phyloP scores from a whole-genome alignment of 768 basidiomycete genomes.

The Leccinum pellstonianum region DNA sequence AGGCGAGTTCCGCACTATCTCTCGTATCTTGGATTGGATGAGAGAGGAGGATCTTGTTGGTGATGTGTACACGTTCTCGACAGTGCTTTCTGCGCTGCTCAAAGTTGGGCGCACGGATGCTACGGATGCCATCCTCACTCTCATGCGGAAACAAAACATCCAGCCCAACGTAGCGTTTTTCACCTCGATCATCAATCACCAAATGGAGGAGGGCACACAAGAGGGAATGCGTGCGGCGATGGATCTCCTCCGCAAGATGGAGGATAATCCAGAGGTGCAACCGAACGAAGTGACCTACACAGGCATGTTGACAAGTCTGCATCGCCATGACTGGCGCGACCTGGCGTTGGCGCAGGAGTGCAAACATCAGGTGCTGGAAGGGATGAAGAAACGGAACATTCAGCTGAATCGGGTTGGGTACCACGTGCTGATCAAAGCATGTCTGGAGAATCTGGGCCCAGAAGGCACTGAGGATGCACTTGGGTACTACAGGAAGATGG shows the following conservation, averaged over 20 bases:
- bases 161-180: constrained; percentile 74
- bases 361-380: constrained; percentile 47
- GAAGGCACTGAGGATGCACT: constrained; percentile 57
- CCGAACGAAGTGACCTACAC: constrained; percentile 88
- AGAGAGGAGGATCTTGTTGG: constrained; percentile 52
- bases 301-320: constrained; percentile 68
- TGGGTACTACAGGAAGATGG: constrained; percentile 62
- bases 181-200: constrained; percentile 75
- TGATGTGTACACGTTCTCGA: constrained; percentile 86
- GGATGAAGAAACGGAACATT: constrained; percentile 59
- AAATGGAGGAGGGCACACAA: constrained; percentile 56
- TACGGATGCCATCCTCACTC: constrained; percentile 54
- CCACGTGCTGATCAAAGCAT: constrained; percentile 73
- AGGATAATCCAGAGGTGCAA: constrained; percentile 44
- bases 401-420: constrained; percentile 63
- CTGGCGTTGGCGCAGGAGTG: constrained; percentile 44
- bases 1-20: constrained; percentile 62
- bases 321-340: constrained; percentile 55
- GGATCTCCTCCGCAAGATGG: constrained; percentile 75
- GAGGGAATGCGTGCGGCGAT: constrained; percentile 60
- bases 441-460: constrained; percentile 50
- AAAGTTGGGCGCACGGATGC: constrained; percentile 68
- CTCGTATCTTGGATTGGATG: constrained; percentile 57
- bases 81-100: constrained; percentile 75
- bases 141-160: constrained; percentile 78